Base-by-base conservation (phyloP, 108 stramenopile species). In the Nannochloropsis gaditana region DNA sequence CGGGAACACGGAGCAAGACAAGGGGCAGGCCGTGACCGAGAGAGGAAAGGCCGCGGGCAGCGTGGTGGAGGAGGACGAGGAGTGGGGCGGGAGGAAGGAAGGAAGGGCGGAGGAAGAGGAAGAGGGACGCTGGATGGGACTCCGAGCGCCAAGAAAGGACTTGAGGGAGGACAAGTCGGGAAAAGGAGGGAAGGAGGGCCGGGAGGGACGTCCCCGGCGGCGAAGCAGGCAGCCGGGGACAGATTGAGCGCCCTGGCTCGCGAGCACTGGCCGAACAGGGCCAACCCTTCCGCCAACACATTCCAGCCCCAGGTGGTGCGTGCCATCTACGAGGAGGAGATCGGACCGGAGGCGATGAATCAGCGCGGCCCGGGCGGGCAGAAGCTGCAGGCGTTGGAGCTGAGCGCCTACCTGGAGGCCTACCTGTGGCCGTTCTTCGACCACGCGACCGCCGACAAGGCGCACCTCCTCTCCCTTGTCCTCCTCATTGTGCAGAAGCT, bases 351-450 rank as follows among this genome's bases (percentile, higher is more conserved):
- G 15, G 47, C 47, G 15, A 50, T 11, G 47, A 0, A 1, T 10
- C 11, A 50, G 47, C 47, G 47, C 10, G 59, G 59, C 59, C 59
- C 15, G 59, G 19, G n/a, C 15, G 59, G 59, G 59, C 31, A 31
- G 31, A 73, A 73, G n/a, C n/a, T 89, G 44, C 84, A 90, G 88
- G 47, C 84, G 9, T 50, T 90, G 85, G 90, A 90, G 84, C 21
- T 88, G 15, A 90, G 86, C 83, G 85, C 84, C n/a, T 90, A 86
- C 88, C 42, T 90, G 82, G 90, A 90, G 43, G 86, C 86, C 21
- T 90, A 90, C 83, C 81, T 90, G n/a, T 90, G 90, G 90, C 88
- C 85, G 42, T 59, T 86, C 83, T 90, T 88, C 79, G 80, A 84
- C 80, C 31, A 80, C 9, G 41, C 86, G 11, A 21, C 41, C 9